Base-by-base conservation (phyloP, 495 filamentous ascomycete species). In the Penicillium herquei region DNA sequence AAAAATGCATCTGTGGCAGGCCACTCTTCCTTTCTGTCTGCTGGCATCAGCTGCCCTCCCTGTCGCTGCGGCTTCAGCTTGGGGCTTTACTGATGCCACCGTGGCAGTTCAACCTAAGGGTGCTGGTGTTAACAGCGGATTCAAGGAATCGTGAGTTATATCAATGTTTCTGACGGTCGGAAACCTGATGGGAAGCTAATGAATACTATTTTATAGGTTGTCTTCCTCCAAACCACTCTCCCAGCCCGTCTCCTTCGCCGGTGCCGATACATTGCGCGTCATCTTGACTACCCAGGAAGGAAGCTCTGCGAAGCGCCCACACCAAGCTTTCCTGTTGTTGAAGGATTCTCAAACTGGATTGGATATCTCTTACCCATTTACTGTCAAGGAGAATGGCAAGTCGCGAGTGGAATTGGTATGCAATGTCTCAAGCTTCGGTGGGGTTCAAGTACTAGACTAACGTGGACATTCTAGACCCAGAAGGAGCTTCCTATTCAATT, bases 401-500 rank as follows among this genome's bases (percentile, higher is more conserved):
- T 89, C 84, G 5, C 86, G 86, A 21, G 78, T 94, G 14, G 88
- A 93, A 61, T 75, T 96, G 70, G 92, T 96, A 82, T 63, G 86
- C 65, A 39, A 37, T n/a, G n/a, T 12, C 26, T 37, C 5, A 43
- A 44, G 46, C 44, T 44, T 26, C 30, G 21, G 43, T 34, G 16
- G 18, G 34, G 46, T 30, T n/a, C 14, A 16, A 18, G 9, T 21
- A 50, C 12, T 31, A 39, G 53, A 18, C 59, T 59, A 54, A 58
- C 42, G 21, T n/a, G 12, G 35, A 8, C 14, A 10, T 44, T 57
- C 42, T 69, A 96, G 93, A 83, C 85, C 45, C 89, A 92, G 55
- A 94, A 91, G 76, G 94, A 97, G 66, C 81, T 98, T 54, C 95
- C 94, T 30, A 56, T 85, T 39, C 91, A 95, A 73, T 83, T 98